Conservation (phyloP, 116 monocot species). For the Cymodocea nodosa region DNA sequence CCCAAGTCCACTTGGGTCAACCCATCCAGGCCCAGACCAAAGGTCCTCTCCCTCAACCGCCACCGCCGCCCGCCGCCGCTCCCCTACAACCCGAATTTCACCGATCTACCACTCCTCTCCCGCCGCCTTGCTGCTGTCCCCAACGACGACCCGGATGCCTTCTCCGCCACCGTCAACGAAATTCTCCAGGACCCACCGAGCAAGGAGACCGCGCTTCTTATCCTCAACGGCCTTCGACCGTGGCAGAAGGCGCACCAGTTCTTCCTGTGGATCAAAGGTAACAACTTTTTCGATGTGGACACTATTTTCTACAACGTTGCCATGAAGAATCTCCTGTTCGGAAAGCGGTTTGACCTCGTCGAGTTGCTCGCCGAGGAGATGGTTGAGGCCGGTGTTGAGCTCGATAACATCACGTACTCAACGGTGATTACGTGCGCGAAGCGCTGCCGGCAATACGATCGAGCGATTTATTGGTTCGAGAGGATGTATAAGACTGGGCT, state of each 20-base stretch:
- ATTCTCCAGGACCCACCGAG: constrained; percentile 20
- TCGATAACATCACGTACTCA: constrained; percentile 93
- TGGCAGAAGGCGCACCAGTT: constrained; percentile 41
- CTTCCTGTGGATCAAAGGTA: constrained; percentile 46
- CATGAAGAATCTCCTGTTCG: constrained; percentile 53
- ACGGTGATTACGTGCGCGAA: constrained; percentile 75
- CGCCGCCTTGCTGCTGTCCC: constrained; percentile 17
- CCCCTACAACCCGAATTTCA: constrained; percentile 27
- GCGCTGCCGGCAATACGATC: constrained; percentile 34
- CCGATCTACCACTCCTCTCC: constrained; percentile 23
- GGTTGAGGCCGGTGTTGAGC: constrained; percentile 24
- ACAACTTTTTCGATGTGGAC: constrained; percentile 29
- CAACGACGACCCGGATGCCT: constrained; percentile 13
- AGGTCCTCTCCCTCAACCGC: constrained; percentile 53
- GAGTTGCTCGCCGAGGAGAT: constrained; percentile 61
- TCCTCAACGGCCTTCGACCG: constrained; percentile 53
- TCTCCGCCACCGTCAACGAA: constrained; percentile 23
- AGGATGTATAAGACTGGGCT: constrained; percentile 57
- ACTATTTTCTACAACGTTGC: constrained; percentile 83
- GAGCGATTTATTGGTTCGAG: constrained; percentile 79
- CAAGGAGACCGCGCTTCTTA: constrained; percentile 33
- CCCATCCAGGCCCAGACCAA: constrained; percentile 59
- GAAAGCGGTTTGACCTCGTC: constrained; percentile 33
- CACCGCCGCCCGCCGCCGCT: constrained; percentile 23
- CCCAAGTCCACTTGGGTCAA: constrained; percentile 79